phyloP scores from a whole-genome alignment of 192 early-diverging fungal species.

The Physocladia obscura region DNA sequence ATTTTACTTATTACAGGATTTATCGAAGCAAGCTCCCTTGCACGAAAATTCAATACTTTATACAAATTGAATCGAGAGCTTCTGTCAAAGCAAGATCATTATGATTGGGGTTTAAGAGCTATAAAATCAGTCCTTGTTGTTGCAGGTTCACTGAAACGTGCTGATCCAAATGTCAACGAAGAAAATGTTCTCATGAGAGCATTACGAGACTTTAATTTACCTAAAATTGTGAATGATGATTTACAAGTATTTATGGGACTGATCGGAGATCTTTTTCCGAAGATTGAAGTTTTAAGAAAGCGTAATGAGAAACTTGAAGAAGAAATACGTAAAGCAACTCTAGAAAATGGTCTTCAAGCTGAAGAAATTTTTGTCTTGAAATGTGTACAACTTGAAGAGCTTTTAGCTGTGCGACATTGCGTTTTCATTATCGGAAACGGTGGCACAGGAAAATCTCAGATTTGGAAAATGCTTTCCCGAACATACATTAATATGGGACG shows the following conservation, averaged over 20 bases:
- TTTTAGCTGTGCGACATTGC: conserved; percentile 66
- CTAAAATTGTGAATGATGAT: conserved; percentile 67
- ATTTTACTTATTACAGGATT: too few relatives aligned
- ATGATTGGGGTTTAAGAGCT: conserved; percentile 69
- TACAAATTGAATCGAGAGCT: conserved; percentile 66
- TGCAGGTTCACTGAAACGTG: conserved; percentile 61
- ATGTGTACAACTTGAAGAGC: conserved; percentile 63
- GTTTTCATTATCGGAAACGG: conserved; percentile 70
- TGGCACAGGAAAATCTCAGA: conserved; percentile 63
- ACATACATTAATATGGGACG: conserved; percentile 54
- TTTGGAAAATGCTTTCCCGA: conserved; percentile 67
- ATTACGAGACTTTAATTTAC: conserved; percentile 67
- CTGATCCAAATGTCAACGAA: conserved; percentile 61
- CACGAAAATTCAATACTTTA: conserved; percentile 64
- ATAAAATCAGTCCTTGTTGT: conserved; percentile 70
- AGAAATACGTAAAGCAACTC: conserved; percentile 62
- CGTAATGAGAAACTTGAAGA: conserved; percentile 59
- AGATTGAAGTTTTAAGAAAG: conserved; percentile 60
- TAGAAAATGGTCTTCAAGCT: conserved; percentile 62
- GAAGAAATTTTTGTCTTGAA: conserved; percentile 68
- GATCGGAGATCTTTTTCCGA: conserved; percentile 66
- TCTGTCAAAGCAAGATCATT: conserved; percentile 69
- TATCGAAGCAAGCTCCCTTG: conserved; percentile 61
- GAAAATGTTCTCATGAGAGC: conserved; percentile 68
- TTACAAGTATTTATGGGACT: conserved; percentile 66